Evolutionary conservation across 495 filamentous ascomycete species (phyloP), one percentile per base, ranked within the genome.

Genomic region (Jackrogersella multiformis): DNA sequence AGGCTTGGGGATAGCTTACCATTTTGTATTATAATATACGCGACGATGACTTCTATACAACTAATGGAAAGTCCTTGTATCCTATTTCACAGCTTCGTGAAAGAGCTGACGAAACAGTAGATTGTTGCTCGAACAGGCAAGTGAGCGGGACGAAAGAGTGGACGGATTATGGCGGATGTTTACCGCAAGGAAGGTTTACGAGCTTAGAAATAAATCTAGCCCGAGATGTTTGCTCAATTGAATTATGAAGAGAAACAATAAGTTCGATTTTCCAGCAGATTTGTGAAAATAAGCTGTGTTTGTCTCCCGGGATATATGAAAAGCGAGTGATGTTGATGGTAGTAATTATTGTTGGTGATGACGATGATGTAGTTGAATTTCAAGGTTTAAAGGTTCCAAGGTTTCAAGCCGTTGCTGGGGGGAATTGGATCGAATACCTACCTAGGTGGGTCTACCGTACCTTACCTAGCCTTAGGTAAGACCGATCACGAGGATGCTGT

Each of bases 401-500:
- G n/a, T n/a, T n/a, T n/a, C n/a, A n/a, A n/a, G n/a, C n/a, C n/a
- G 39, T 38, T 55, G 39, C 51, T 34, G 20, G 55, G 23, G 52
- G 26, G 57, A 44, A 51, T 45, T 48, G 53, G 42, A 41, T 42
- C 35, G 35, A 18, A 45, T 58, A 30, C 34, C 30, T 58, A 46
- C 44, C 45, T 48, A 42, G 36, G 66, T 66, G 56, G 13, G 32
- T 30, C 3, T 66, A 48, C 61, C 41, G 56, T 57, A 21, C 45
- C 42, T 64, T 34, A 65, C 54, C 46, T 59, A 24, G 42, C 8
- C 26, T n/a, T 59, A 68, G 55, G 66, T 64, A 70, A 65, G 56
- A 56, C 28, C 13, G 68, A 66, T 71, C 60, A 66, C 68, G 64
- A 71, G 68, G 68, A 56, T 68, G 39, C 18, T 57, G 45, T 54